A percentile compares a stretch with the other conserved stretches of the same genome.
These are phyloP conservation scores for Pseudogymnoascus sp. DNA, from an alignment of 2,329 filamentous ascomycete species.

Conservation along the genomic window DNA sequence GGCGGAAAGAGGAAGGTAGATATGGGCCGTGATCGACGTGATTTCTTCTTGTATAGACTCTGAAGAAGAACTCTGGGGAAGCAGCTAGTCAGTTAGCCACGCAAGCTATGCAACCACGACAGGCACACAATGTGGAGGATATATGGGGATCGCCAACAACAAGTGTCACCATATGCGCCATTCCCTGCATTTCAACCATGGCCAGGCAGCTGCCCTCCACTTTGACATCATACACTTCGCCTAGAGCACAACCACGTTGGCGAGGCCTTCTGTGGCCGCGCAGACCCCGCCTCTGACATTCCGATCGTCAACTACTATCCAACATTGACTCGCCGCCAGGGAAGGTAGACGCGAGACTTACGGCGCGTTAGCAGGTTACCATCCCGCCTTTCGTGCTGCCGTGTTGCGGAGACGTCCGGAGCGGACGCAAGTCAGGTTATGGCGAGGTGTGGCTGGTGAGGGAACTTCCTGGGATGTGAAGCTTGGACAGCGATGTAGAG, in stretches of 20 bases:
- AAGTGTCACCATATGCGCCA: background rate
- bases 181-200: background rate
- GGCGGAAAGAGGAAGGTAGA: background rate
- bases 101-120: background rate
- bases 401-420: background rate
- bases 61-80: background rate
- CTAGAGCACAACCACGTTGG: background rate
- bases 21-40: background rate
- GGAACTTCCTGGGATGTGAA: background rate
- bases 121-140: background rate
- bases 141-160: background rate
- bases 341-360: background rate
- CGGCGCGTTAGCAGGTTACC: background rate
- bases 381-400: slow-evolving; percentile 5
- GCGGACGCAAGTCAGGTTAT: background rate
- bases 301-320: background rate
- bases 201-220: background rate
- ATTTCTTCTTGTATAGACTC: background rate
- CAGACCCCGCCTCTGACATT: background rate
- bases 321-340: background rate
- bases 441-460: background rate
- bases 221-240: background rate
- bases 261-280: background rate
- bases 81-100: background rate
- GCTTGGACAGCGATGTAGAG: slow-evolving; percentile 3